These are phyloP conservation scores for Plantago major DNA, from an alignment of 257 asterid genomes.

Conservation along the genomic window DNA sequence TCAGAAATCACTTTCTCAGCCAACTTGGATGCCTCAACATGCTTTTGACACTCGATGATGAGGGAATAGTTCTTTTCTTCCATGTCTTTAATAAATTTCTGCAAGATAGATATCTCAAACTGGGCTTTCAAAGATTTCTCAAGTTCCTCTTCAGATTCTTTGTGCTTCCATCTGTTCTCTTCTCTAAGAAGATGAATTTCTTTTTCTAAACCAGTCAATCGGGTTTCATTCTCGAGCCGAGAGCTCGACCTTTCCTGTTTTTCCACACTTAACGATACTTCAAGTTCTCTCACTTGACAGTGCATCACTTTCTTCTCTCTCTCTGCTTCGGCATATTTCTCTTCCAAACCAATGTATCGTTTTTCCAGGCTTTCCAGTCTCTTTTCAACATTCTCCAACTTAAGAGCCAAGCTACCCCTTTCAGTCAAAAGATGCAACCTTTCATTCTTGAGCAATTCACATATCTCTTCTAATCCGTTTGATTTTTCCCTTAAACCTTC, in stretches of 20 bases:
- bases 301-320: conserved; percentile 65
- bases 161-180: conserved; percentile 64
- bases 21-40: conserved; percentile 81
- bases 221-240: conserved; percentile 46
- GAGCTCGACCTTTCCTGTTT: conserved; percentile 61
- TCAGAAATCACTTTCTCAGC: conserved; percentile 81
- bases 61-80: conserved; percentile 73
- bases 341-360: conserved; percentile 63
- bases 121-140: conserved; percentile 76
- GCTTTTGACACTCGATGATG: conserved; percentile 77
- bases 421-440: conserved; percentile 57
- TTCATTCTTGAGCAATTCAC: conserved; percentile 71
- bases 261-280: conserved; percentile 51
- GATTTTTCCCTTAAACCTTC: conserved; percentile 92
- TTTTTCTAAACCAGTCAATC: conserved; percentile 59
- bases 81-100: conserved; percentile 87
- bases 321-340: conserved; percentile 59
- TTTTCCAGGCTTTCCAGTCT: conserved; percentile 55
- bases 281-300: conserved; percentile 52
- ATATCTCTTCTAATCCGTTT: conserved; percentile 72
- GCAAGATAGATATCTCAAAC: conserved; percentile 78
- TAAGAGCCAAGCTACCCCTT: conserved; percentile 46
- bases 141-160: conserved; percentile 70
- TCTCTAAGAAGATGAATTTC: conserved; percentile 65
- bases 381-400: conserved; percentile 60